Evolutionary conservation across 148 eudicot species (phyloP), one percentile per base, ranked within the genome.

Genomic region (Silene latifolia): DNA sequence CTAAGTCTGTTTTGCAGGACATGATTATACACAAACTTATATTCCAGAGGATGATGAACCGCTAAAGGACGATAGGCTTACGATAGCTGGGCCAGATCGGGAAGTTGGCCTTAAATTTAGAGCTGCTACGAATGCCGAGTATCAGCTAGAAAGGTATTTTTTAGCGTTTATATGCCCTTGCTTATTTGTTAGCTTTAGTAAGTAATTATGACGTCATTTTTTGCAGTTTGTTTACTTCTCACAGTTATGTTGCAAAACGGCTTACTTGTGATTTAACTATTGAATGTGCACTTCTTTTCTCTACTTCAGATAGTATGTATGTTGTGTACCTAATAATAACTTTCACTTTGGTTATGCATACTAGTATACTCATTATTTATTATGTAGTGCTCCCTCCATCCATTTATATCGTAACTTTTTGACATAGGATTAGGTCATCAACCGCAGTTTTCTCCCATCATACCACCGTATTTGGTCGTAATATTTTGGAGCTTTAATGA

Each of bases 71-170:
- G 82, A 80, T 80, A 77, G 67, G 77, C 84, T 83, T 77, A 81
- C 67, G 76, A 56, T 76, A 70, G 79, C 71, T 73, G 80, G 67
- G 71, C 82, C 83, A 74, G 86, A 79, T 76, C 76, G 78, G 27
- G 97, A 86, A 73, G 81, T 80, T 77, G 80, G 89, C 73, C 93
- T 85, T 82, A 92, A 91, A 75, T 94, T 94, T 80, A 87, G 79
- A 84, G 82, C 76, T 81, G 96, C 96, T 24, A 82, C 90, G 29
- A 84, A 71, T 65, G 74, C 89, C 76, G 90, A 86, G 70, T 80
- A 85, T 87, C 86, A 80, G 77, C 63, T 84, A 69, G 93, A 88
- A 79, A 90, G 98, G 97, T 90, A 85, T 63, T n/a, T 65, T 27
- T 51, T 44, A 19, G 57, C 21, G 35, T 39, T 74, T 23, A 14